A percentile compares a stretch with the other conserved stretches of the same genome.
Conservation (phyloP, 768 basidiomycete species). For the Mycena epipterygia region DNA sequence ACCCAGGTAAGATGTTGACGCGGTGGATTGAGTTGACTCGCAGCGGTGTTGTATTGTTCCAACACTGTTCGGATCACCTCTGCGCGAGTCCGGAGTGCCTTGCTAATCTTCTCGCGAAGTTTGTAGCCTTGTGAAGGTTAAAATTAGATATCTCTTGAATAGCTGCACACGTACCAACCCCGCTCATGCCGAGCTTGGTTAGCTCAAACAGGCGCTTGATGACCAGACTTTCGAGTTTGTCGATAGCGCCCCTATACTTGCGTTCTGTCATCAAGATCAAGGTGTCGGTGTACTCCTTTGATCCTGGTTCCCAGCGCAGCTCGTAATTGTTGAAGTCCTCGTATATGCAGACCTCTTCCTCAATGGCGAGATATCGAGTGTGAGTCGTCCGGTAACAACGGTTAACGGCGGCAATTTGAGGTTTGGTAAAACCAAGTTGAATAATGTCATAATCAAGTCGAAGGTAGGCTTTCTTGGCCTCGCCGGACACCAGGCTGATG, state of each 20-base stretch:
- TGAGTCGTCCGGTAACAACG: background rate
- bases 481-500: background rate
- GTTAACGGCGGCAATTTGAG: background rate
- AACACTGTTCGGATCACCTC: constrained; percentile 33
- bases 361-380: background rate
- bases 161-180: background rate
- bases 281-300: background rate
- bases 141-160: background rate
- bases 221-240: constrained; percentile 18
- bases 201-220: constrained; percentile 28
- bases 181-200: constrained; percentile 19
- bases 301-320: background rate
- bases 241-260: constrained; percentile 13
- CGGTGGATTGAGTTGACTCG: constrained; percentile 13
- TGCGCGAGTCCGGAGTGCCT: constrained; percentile 27
- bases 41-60: constrained; percentile 27
- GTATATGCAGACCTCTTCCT: background rate
- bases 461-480: background rate
- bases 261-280: background rate
- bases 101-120: constrained; percentile 31
- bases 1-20: constrained; percentile 28
- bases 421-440: too few relatives aligned
- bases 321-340: background rate
- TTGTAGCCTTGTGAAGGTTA: constrained; percentile 28
- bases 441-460: background rate